Base-by-base conservation (phyloP, 441 rosid genomes). In the Jatropha multifida region DNA sequence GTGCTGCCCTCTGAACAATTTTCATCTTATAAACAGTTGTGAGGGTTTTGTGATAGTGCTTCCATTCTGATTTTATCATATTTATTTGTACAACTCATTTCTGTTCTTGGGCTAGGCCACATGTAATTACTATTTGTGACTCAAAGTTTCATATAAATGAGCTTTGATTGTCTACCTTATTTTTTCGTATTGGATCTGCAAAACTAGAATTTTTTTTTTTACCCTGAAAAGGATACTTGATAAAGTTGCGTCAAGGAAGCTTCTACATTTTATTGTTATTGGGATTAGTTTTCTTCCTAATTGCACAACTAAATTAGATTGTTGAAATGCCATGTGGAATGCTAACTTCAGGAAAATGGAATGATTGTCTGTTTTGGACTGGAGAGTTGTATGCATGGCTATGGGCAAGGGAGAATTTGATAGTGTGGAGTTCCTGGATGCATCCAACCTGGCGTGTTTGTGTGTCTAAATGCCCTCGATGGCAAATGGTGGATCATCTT, bases 401-500 rank as follows among this genome's bases (percentile, higher is more conserved):
- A 79, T 62, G 76, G 77, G 75, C 67, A 69, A 71, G 71, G 79
- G 82, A 77, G 76, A 77, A 72, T 64, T 59, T 77, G 68, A 40
- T 78, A 68, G 79, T 73, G 69, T 82, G 83, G 74, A 85, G 77
- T 79, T 82, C 81, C 71, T 44, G 80, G 85, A 75, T 75, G 42
- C 65, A 37, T 14, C n/a, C 82, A 80, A 72, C 79, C 72, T 76
- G 76, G 74, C 76, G 66, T 73, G 81, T 73, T 72, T 82, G 74
- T 83, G 32, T 81, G 79, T 76, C 79, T 74, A 60, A 78, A 81
- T 81, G 79, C 80, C 84, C 79, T 83, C 46, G 6, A 84, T 85
- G 74, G 71, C 71, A 74, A 79, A 82, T 72, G 65, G 71, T 85
- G 91, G 86, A 86, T 87, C 85, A 75, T 88, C 85, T 84, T 81